These are phyloP conservation scores for Podaxis sp. DNA, from an alignment of 768 basidiomycete genomes.

Conservation along the genomic window DNA sequence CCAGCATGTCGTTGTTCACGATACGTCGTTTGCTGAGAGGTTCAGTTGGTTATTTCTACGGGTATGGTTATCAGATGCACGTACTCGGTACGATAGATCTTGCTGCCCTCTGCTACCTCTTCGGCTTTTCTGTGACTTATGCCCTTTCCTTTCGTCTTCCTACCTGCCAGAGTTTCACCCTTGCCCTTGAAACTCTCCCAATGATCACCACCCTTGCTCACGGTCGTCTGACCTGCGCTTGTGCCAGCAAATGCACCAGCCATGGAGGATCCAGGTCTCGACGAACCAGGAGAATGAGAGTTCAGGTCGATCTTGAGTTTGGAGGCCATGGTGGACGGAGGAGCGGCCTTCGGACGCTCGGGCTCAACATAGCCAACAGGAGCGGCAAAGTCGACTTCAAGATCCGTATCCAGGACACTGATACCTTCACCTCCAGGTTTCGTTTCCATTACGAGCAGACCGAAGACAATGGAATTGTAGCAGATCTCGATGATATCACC, in stretches of 20 bases:
- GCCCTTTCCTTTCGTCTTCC: conserved; percentile 95
- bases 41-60: conserved; percentile 1
- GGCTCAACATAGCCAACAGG: conserved; percentile 96
- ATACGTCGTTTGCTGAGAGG: conserved; percentile 71
- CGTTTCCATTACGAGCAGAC: conserved; percentile 94
- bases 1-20: conserved; percentile 78
- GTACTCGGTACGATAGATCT: conserved; percentile 89
- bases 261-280: conserved; percentile 74
- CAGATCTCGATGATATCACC: conserved; percentile 97
- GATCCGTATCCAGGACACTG: conserved; percentile 89
- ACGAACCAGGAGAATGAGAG: conserved; percentile 83
- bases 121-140: conserved; percentile 82
- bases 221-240: conserved; percentile 42
- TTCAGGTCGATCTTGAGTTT: conserved; percentile 94
- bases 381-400: conserved; percentile 96
- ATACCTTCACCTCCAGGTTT: conserved; percentile 87
- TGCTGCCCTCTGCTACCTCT: conserved; percentile 75
- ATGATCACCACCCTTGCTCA: conserved; percentile 77
- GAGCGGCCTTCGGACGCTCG: conserved; percentile 76
- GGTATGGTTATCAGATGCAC: conserved; percentile 28
- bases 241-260: conserved; percentile 65
- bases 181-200: conserved; percentile 98
- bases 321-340: conserved; percentile 90
- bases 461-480: conserved; percentile 96
- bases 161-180: conserved; percentile 86